Evolutionary conservation across 805 yeast species (phyloP), one percentile per base, ranked within the genome.

Genomic region (Metschnikowia orientalis): DNA sequence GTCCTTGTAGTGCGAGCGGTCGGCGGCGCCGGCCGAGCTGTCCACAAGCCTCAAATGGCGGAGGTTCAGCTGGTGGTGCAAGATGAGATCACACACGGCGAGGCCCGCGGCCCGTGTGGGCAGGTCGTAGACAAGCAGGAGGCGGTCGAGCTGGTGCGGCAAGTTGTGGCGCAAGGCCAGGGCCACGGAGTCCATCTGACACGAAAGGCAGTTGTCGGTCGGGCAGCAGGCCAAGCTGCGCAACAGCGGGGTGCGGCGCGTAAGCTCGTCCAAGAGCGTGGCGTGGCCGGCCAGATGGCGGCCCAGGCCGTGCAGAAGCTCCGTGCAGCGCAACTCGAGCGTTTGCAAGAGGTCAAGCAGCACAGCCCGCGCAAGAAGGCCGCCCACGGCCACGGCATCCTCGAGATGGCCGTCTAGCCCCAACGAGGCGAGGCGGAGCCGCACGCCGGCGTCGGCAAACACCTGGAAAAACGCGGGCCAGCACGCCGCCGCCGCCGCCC

Each of bases 371-470:
- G 26, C 18, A 6, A 56, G 16, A 8, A 44, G 9, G 1, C 19
- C 15, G 5, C 40, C 37, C 3, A 50, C 8, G 5, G 4, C 26
- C 3, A 14, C 19, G 2, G 53, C 56, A 16, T 40, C 36, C 4
- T 43, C 42, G 9, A 56, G 35, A 25, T 38, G 46, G 6, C 61
- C 61, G 26, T 56, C 59, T 2, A 57, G 32, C 3, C 41, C 47
- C 9, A 55, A 35, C 1, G 34, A 24, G 8, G 13, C 14, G 12
- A 53, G 19, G 8, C 18, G 9, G 20, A 51, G 33, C 18, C 23
- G 15, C 2, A 22, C 21, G 5, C 23, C 30, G 8, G 23, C 15
- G 5, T 23, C 25, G 1, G 31, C 25, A 16, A 45, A 36, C 2
- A 24, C 40, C 4, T 32, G 14, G 20, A 56, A 47, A 28, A 57